Conservation (phyloP, 2,329 filamentous ascomycete species). For the Fusarium sp. region DNA sequence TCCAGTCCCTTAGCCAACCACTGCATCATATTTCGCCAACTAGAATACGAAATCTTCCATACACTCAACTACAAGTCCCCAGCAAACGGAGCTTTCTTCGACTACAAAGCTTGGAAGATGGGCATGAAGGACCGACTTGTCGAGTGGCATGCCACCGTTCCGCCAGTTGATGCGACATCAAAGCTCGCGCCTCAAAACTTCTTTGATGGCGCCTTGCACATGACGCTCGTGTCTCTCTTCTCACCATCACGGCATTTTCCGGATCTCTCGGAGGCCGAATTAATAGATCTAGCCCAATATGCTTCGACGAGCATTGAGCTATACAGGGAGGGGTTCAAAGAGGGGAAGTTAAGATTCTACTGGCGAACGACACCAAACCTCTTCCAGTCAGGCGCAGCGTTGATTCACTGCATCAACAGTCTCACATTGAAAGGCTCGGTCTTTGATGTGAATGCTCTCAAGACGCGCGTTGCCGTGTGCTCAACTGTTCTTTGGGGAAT, state of each 20-base stretch:
- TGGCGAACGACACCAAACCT: slow-evolving; percentile 45
- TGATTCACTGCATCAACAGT: slow-evolving; percentile 36
- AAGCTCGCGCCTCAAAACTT: slow-evolving; percentile 40
- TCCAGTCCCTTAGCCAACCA: slow-evolving; percentile 30
- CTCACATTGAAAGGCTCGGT: background rate
- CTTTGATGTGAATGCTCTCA: background rate
- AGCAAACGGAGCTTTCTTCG: slow-evolving; percentile 17
- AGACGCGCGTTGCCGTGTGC: slow-evolving; percentile 31
- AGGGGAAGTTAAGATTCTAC: slow-evolving; percentile 41
- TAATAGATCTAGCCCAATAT: slow-evolving; percentile 26
- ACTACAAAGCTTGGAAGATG: slow-evolving; percentile 31
- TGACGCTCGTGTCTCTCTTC: slow-evolving; percentile 30
- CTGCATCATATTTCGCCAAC: slow-evolving; percentile 30
- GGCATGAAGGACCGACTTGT: slow-evolving; percentile 29
- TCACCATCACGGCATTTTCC: slow-evolving; percentile 38
- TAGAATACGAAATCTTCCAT: slow-evolving; percentile 42
- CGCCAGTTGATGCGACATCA: slow-evolving; percentile 9
- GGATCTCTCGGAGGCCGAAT: slow-evolving; percentile 9
- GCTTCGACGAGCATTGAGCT: slow-evolving; percentile 28
- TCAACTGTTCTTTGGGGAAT: slow-evolving; percentile 44
- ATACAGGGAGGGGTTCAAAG: slow-evolving; percentile 37
- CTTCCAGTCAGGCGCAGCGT: slow-evolving; percentile 35
- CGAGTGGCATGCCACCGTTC: slow-evolving; percentile 30
- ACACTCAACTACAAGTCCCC: slow-evolving; percentile 32
- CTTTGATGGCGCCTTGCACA: slow-evolving; percentile 36